Evolutionary conservation across 306 rosid genomes (phyloP), one percentile per base, ranked within the genome.

Genomic region (Rosa chinensis): DNA sequence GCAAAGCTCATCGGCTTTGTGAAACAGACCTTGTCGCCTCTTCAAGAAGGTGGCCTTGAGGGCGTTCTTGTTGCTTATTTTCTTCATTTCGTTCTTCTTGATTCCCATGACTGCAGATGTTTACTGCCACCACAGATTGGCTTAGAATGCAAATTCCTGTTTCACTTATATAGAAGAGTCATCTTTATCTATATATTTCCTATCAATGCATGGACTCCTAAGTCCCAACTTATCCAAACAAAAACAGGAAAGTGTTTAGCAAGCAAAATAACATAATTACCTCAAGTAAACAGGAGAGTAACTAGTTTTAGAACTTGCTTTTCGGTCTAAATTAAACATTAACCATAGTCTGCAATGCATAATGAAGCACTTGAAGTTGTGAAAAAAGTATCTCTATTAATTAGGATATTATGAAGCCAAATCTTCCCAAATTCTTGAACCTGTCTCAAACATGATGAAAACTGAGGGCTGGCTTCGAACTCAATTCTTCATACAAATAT

Each of bases 11-110:
- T 14, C 18, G 10, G 69, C 69, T 63, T 63, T 63, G 21, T 10
- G 21, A 35, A 64, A 32, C 21, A 64, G 44, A 64, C n/a, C n/a
- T 64, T 35, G 69, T 64, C n/a, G 69, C 44, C 69, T 32, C 69
- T 64, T 64, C 18, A 10, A 5, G 44, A 32, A 64, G 40, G 69
- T 13, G 69, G 43, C 10, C 5, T 64, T 64, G 12, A 32, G 11
- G 21, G 69, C 69, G 43, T 64, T 64, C 4, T 6, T 14, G 44
- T 37, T 32, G 44, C 43, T 64, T 64, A 32, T 64, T 16, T 35
- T 64, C 69, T 64, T 64, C 18, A 64, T 64, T 35, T 35, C 69
- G 10, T 6, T 32, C 69, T 14, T 63, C 43, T 25, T 64, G 16
- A 13, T 1, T 16, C 69, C 69, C 69, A 64, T 64, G 69, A 14